phyloP scores from a whole-genome alignment of 2,329 filamentous ascomycete genomes.

The Pestalotiopsis sp. region DNA sequence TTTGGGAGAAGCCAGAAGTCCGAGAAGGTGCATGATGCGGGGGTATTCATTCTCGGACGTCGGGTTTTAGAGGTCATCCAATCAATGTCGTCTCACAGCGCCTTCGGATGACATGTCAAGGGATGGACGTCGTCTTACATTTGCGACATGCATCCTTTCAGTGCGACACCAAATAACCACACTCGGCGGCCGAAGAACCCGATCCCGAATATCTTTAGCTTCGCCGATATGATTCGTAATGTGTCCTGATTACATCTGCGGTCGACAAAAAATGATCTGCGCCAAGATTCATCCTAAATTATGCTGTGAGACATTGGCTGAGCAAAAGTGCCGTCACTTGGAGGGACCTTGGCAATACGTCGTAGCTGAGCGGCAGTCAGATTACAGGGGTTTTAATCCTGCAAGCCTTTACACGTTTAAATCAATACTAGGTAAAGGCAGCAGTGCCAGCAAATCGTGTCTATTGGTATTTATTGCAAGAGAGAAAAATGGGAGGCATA shows the following conservation, averaged over 20 bases:
- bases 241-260: background rate
- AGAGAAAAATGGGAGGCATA: too few relatives aligned
- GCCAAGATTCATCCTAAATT: background rate
- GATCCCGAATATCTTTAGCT: background rate
- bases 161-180: background rate
- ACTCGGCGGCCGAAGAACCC: background rate
- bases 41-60: background rate
- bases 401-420: too few relatives aligned
- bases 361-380: too few relatives aligned
- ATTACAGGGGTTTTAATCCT: too few relatives aligned
- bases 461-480: too few relatives aligned
- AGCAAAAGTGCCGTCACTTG: background rate
- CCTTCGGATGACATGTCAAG: background rate
- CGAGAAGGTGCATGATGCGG: background rate
- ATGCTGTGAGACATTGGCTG: background rate
- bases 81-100: background rate
- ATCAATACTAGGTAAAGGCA: too few relatives aligned
- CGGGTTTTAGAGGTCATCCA: background rate
- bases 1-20: background rate
- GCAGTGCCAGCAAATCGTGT: too few relatives aligned
- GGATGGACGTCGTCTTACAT: too few relatives aligned
- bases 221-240: background rate
- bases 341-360: too few relatives aligned
- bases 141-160: too few relatives aligned
- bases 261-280: background rate